phyloP scores from a whole-genome alignment of 176 grass and related monocot genomes.

The Aegilops umbellulata region DNA sequence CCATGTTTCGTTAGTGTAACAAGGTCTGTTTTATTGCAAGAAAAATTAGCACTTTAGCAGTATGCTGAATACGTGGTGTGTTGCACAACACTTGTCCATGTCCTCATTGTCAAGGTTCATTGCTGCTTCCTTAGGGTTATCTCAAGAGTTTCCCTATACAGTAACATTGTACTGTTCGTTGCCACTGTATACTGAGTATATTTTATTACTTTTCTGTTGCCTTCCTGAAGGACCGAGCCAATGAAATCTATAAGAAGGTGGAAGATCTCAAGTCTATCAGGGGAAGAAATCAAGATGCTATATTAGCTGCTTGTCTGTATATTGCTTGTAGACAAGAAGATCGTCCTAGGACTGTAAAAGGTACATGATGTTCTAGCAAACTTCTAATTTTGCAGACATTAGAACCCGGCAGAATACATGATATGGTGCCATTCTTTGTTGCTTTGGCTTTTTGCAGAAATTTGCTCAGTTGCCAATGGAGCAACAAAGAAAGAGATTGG shows the following conservation, averaged over 20 bases:
- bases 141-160: not conserved
- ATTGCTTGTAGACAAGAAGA: conserved; percentile 95
- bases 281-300: conserved; percentile 89
- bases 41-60: not conserved
- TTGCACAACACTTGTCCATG: not conserved
- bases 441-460: conserved; percentile 44
- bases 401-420: not conserved
- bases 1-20: not conserved
- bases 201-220: not conserved
- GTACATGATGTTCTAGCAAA: conserved; percentile 21
- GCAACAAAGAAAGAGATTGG: conserved; percentile 95
- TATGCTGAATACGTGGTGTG: not conserved
- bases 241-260: conserved; percentile 94
- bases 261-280: conserved; percentile 87
- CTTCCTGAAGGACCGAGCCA: conserved; percentile 67
- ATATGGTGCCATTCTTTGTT: conserved; percentile 5
- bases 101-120: not conserved
- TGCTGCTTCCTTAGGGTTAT: not conserved
- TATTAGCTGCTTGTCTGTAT: conserved; percentile 82
- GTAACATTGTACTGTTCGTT: not conserved
- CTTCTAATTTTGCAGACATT: not conserved
- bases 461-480: conserved; percentile 89
- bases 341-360: conserved; percentile 81
- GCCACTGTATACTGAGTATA: conserved; percentile 19
- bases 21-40: conserved; percentile 1